phyloP scores from a whole-genome alignment of 73 alveolate species.

The Symbiodinium natans region DNA sequence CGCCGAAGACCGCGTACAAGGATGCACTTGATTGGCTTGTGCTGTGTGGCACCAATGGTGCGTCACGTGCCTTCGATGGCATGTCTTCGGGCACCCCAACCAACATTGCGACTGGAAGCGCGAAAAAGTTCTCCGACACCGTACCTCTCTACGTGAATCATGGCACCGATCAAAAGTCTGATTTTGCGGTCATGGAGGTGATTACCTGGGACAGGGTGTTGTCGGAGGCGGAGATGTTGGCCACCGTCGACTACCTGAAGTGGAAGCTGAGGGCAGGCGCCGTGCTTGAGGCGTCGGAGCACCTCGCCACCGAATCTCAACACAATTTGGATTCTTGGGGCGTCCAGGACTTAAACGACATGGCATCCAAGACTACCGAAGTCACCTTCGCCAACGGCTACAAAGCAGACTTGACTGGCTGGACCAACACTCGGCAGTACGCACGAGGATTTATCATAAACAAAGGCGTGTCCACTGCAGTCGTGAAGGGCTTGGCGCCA shows the following conservation, averaged over 20 bases:
- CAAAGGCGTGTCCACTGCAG: constrained; percentile 10
- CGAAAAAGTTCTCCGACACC: no score
- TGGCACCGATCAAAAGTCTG: neutral
- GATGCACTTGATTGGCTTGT: neutral
- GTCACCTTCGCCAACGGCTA: neutral
- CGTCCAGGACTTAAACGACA: neutral
- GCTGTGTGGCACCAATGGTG: neutral
- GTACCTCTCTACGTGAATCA: no score
- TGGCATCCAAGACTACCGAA: neutral
- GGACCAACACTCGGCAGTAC: neutral
- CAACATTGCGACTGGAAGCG: neutral
- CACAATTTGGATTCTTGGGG: neutral
- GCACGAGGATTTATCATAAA: neutral
- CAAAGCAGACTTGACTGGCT: neutral
- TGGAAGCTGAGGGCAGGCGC: constrained; percentile 56
- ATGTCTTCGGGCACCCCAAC: neutral
- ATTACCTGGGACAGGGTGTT: constrained; percentile 73
- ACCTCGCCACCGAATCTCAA: neutral
- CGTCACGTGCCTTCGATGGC: neutral
- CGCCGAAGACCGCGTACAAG: neutral
- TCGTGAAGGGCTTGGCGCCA: constrained; percentile 34
- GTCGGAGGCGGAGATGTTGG: constrained; percentile 31
- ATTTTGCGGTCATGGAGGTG: constrained; percentile 45
- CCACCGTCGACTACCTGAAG: constrained; percentile 16
- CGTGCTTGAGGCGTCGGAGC: constrained; percentile 20